These are phyloP conservation scores for Serendipita vermifera DNA, from an alignment of 768 basidiomycete species.

Conservation along the genomic window DNA sequence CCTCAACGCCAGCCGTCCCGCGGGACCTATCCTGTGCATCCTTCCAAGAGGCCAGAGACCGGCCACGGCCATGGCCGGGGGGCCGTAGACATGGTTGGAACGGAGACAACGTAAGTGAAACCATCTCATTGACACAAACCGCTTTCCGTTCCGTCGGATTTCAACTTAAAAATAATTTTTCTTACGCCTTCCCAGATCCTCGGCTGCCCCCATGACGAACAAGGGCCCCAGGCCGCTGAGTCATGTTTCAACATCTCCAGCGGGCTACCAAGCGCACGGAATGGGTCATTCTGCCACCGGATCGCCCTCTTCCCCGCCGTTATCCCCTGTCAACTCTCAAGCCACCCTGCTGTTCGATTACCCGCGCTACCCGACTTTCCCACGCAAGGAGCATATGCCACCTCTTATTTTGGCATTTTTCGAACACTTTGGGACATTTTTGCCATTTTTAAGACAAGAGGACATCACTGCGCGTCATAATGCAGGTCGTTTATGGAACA, in stretches of 20 bases:
- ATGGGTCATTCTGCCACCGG: not conserved
- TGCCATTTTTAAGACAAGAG: not conserved
- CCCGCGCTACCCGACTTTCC: not conserved
- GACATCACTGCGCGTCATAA: not conserved
- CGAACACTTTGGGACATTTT: conserved; percentile 3
- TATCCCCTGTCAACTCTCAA: not conserved
- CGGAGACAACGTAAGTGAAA: no score
- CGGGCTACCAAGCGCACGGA: not conserved
- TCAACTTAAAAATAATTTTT: not conserved
- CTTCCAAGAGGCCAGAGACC: no score
- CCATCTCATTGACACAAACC: no score
- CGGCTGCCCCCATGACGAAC: not conserved
- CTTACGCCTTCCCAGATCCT: not conserved
- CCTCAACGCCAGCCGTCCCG: no score
- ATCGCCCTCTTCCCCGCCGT: not conserved
- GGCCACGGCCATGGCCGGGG: no score
- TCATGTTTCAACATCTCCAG: not conserved
- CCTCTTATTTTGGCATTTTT: not conserved
- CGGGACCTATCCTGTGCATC: no score
- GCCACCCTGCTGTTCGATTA: not conserved
- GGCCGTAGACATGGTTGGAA: no score
- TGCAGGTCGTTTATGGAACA: conserved; percentile 1
- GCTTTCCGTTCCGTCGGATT: no score
- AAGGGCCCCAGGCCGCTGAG: not conserved
- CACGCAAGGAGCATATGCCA: conserved; percentile 1